Percentiles rank a stretch among this genome's conserved stretches.
These are phyloP conservation scores for Aspergillus heteromorphus DNA, from an alignment of 495 filamentous ascomycete species.

Conservation along the genomic window DNA sequence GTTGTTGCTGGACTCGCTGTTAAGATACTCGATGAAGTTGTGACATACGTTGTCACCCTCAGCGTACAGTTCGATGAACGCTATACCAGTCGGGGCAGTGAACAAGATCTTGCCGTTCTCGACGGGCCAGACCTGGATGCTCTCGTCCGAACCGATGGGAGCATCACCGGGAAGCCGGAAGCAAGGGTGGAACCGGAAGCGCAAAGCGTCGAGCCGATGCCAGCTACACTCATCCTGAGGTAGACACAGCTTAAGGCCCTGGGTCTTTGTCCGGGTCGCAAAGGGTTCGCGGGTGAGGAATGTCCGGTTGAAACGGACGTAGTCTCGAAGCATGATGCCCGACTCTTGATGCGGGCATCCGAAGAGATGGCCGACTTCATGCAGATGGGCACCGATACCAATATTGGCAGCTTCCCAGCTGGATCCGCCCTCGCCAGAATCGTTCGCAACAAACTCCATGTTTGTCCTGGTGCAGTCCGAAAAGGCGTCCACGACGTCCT, in stretches of 20 bases:
- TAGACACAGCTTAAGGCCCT: conserved; percentile 64
- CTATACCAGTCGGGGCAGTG: conserved; percentile 74
- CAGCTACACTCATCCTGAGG: conserved; percentile 77
- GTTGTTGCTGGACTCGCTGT: conserved; percentile 52
- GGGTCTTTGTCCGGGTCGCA: conserved; percentile 75
- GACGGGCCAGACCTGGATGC: conserved; percentile 81
- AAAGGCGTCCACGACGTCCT: conserved; percentile 82
- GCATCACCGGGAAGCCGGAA: conserved; percentile 79
- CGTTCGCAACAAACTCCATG: conserved; percentile 73
- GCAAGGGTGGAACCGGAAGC: conserved; percentile 86
- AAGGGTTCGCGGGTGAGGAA: conserved; percentile 75
- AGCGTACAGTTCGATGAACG: conserved; percentile 73
- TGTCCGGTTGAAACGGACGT: conserved; percentile 73
- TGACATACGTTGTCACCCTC: conserved; percentile 72
- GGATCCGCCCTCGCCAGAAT: conserved; percentile 75
- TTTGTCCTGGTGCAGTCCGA: conserved; percentile 84
- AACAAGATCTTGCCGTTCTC: conserved; percentile 75
- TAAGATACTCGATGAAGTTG: conserved; percentile 71
- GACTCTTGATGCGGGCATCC: conserved; percentile 83
- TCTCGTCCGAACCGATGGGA: conserved; percentile 60
- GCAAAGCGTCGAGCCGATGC: conserved; percentile 83
- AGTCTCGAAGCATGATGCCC: conserved; percentile 86
- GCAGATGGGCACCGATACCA: conserved; percentile 86
- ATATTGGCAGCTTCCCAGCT: conserved; percentile 90
- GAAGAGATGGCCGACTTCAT: conserved; percentile 81